phyloP scores from a whole-genome alignment of 139 green algal genomes.

The Zygnema circumcarinatum region DNA sequence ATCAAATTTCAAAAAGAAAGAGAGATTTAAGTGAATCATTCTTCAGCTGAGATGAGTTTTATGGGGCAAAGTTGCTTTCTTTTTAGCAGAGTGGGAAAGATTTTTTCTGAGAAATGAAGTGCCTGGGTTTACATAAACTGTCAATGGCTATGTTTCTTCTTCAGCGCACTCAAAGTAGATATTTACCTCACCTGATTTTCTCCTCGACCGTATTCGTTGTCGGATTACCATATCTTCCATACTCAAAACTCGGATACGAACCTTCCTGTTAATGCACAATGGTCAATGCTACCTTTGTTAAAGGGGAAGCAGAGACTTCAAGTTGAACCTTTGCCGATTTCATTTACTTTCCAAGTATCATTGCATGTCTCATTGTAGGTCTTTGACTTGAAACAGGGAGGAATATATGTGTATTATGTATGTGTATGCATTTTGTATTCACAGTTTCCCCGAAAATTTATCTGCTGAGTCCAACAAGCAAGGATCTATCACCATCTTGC shows the following conservation, averaged over 20 bases:
- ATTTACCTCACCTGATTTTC: slow-evolving; percentile 81
- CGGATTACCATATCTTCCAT: slow-evolving; percentile 95
- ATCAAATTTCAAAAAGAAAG: slow-evolving; percentile 18
- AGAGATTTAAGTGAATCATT: not conserved
- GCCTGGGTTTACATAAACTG: not conserved
- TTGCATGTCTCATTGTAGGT: slow-evolving; percentile 1
- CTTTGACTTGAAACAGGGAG: not conserved
- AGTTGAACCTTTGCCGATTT: not conserved
- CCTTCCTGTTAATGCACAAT: too few relatives aligned
- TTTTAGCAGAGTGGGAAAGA: not conserved
- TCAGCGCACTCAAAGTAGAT: not conserved
- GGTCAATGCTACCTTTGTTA: too few relatives aligned
- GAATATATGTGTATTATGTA: not conserved
- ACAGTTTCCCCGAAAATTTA: too few relatives aligned
- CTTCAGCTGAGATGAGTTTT: too few relatives aligned
- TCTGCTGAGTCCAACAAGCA: too few relatives aligned
- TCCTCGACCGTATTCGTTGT: slow-evolving; percentile 86
- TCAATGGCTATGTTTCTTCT: not conserved
- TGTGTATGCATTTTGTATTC: not conserved
- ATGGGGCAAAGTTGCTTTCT: not conserved
- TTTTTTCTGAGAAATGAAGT: not conserved
- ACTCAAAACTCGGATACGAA: slow-evolving; percentile 87
- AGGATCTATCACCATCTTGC: too few relatives aligned
- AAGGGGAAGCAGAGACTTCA: not conserved
- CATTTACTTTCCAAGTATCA: not conserved